Evolutionary conservation across 441 rosid species (phyloP).

Genomic region (Francoa sonchifolia): DNA sequence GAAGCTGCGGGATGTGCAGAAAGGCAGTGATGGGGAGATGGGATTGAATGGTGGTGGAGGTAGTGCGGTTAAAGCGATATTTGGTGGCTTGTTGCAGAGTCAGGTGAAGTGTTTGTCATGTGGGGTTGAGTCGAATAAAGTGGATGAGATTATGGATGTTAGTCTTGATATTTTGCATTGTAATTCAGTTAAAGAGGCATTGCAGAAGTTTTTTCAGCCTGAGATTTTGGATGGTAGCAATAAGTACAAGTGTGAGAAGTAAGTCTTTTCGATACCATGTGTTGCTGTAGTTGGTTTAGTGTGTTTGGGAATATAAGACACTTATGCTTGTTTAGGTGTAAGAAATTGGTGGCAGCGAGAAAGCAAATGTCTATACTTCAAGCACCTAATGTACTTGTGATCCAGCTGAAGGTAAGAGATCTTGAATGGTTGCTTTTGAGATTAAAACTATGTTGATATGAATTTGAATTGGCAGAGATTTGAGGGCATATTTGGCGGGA

Average conservation of each 20-base stretch:
- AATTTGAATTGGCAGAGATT: conserved; percentile 89
- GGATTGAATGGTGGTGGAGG: conserved; percentile 7
- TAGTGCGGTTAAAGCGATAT: conserved; percentile 68
- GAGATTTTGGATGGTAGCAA: conserved; percentile 88
- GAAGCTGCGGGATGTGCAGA: conserved; percentile 56
- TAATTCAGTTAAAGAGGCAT: conserved; percentile 58
- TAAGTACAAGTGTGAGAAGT: conserved; percentile 83
- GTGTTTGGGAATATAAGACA: conserved; percentile 1
- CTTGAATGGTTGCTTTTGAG: neutral
- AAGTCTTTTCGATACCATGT: conserved; percentile 15
- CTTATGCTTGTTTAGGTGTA: conserved; percentile 54
- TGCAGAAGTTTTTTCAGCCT: conserved; percentile 79
- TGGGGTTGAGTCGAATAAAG: conserved; percentile 68
- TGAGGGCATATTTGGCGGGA: conserved; percentile 72
- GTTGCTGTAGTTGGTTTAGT: neutral
- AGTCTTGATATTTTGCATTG: conserved; percentile 68
- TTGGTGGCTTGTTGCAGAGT: conserved; percentile 89
- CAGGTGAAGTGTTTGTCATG: conserved; percentile 89
- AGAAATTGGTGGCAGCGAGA: conserved; percentile 86
- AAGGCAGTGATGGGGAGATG: conserved; percentile 19
- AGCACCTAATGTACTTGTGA: conserved; percentile 83
- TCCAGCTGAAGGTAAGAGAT: conserved; percentile 68
- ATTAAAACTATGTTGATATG: too few species aligned
- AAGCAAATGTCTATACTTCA: conserved; percentile 86
- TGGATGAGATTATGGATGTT: conserved; percentile 93